Evolutionary conservation across 768 basidiomycete species (phyloP), one percentile per base, ranked within the genome.

Genomic region (Hericium alpestre): DNA sequence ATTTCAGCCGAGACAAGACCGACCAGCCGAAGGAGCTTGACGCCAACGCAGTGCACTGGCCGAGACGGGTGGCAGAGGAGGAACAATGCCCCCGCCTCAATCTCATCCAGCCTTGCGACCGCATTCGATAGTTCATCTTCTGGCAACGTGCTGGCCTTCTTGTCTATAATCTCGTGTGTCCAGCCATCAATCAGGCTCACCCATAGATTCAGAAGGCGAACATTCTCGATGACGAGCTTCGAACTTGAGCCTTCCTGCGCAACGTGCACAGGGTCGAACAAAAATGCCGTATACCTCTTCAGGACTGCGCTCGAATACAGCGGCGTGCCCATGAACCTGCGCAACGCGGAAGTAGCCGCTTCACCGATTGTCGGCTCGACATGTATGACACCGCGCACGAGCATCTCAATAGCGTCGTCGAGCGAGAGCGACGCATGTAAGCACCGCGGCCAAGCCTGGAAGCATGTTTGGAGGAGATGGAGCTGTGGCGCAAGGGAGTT

Each of bases 371-470:
- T 63, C 1, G 90, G 87, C 60, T 96, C 91, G 32, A 93, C 82
- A 61, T 95, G 93, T 23, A 90, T 76, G n/a, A 90, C 79, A 1
- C 87, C 89, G 38, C 83, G 80, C 49, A 93, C 74, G 23, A 94
- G 79, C 76, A 91, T 83, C 61, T 91, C 86, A 53, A 91, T 75
- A 0, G 83, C 80, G 46, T 86, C 84, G 11, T 75, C 66, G 51
- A 86, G 67, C 46, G 80, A 64, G 37, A 81, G 69, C 4, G 73
- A 73, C 2, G 76, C 70, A 64, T 84, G 81, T 46, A 93, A 74
- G 63, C 83, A 87, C 2, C 93, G 81, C 0, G 93, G 93, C 83
- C 92, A 87, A 5, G 88, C 80, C 58, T 87, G 84, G 68, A 93
- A 87, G 65, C 86, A 83, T 0, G 84, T 80, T 62, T 86, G 81